Evolutionary conservation across 768 basidiomycete genomes (phyloP), one percentile per base, ranked within the genome.

Genomic region (Termitomyces eurrhizus): DNA sequence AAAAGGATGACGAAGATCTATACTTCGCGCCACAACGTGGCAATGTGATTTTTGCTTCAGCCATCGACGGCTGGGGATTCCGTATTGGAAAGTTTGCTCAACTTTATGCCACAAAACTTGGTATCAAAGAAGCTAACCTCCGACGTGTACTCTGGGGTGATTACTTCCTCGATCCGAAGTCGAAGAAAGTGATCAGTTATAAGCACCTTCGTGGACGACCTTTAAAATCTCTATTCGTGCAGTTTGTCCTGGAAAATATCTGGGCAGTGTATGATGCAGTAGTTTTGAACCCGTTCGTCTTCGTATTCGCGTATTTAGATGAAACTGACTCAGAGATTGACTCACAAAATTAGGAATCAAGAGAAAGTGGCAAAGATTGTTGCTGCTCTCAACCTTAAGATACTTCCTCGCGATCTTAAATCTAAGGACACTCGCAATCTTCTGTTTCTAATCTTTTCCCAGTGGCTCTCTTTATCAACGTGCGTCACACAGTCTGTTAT

Each of bases 51-150:
- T 99, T 99, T 70, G 92, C 95, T 0, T 94, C 91, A 35, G 97
- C 96, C 4, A 85, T 98, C 58, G 94, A 98, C 65, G 95, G 96
- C 4, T 98, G 96, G 96, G 97, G 95, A 0, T 99, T 99, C 76
- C 84, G 96, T 48, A 81, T 98, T 8, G 87, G 89, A 49, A 93
- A 93, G 70, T 99, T 99, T 68, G 94, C 97, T 0, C 88, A 95
- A 69, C 78, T 98, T 9, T 98, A 95, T 73, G 90, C 92, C 0
- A 79, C 84, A 42, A 98, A 96, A 72, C 82, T 99, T 13, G 91
- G 92, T 32, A 89, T 98, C 68, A 90, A 91, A 70, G 96, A 98
- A 74, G 79, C 78, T 6, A 95, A 92, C 68, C 76, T 99, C 41
- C 81, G 90, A 60, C 81, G 86, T 54, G 93, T 94, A 9, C 78